A percentile compares a stretch with the other conserved stretches of the same genome.
phyloP scores from a whole-genome alignment of 2,329 filamentous ascomycete species.

The Fusarium tanahbumbuense region DNA sequence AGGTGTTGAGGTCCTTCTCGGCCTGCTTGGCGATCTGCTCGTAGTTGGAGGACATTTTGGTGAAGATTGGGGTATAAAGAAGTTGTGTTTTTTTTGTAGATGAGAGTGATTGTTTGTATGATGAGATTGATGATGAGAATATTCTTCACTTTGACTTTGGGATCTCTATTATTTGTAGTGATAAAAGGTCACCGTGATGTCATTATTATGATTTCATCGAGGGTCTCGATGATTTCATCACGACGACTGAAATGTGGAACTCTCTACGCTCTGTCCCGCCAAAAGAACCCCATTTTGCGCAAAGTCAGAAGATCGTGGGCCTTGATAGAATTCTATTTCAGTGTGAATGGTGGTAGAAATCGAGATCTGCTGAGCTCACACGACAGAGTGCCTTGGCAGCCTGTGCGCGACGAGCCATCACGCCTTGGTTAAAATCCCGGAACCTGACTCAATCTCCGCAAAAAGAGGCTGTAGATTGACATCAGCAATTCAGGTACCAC shows the following conservation, averaged over 20 bases:
- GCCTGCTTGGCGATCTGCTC: constrained; percentile 59
- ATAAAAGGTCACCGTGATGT: constrained; percentile 31
- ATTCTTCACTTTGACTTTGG: background rate
- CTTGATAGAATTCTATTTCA: constrained; percentile 6
- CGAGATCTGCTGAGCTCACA: constrained; percentile 19
- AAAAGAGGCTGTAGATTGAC: background rate
- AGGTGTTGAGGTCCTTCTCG: constrained; percentile 61
- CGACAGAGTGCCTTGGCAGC: constrained; percentile 8
- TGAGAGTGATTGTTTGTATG: background rate
- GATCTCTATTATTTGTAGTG: constrained; percentile 26
- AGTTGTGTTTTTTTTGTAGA: background rate
- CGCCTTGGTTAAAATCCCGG: background rate
- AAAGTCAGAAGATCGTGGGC: background rate
- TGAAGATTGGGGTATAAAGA: background rate
- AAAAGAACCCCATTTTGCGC: constrained; percentile 1
- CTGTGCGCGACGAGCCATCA: constrained; percentile 2
- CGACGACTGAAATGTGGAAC: constrained; percentile 36
- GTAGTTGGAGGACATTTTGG: constrained; percentile 50
- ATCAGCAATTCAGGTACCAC: background rate
- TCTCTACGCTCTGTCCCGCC: constrained; percentile 2
- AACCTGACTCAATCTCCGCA: constrained; percentile 1
- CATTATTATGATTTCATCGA: constrained; percentile 45
- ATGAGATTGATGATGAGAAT: background rate
- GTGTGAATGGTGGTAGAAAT: background rate
- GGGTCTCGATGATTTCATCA: constrained; percentile 43